Evolutionary conservation across 1,284 basidiomycete species (phyloP).

Genomic region (Schizophyllum commune): DNA sequence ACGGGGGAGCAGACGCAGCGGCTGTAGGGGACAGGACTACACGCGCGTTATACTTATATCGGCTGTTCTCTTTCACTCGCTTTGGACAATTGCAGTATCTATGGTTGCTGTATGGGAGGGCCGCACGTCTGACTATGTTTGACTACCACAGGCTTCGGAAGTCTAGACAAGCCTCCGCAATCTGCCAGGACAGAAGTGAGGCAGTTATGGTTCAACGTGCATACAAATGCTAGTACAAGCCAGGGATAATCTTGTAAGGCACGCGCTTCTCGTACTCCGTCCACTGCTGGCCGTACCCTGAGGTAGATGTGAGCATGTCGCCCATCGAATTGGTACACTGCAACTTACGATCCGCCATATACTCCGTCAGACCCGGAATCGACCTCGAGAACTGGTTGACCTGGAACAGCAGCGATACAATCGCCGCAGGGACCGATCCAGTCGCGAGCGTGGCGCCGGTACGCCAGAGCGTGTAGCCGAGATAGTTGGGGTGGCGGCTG

Average conservation of each 20-base stretch:
- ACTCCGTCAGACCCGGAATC: constrained; percentile 7
- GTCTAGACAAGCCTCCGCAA: no score
- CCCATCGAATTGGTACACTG: neutral
- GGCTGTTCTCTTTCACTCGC: constrained; percentile 38
- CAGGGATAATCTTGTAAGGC: constrained; percentile 14
- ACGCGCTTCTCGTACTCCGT: constrained; percentile 13
- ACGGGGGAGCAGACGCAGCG: constrained; percentile 33
- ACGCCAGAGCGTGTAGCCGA: constrained; percentile 16
- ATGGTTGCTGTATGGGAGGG: neutral
- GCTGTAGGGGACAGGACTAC: constrained; percentile 25
- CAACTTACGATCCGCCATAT: neutral
- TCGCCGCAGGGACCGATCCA: neutral
- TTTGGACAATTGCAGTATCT: constrained; percentile 43
- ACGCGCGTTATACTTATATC: constrained; percentile 3
- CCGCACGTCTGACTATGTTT: no score
- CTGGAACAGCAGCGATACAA: constrained; percentile 1
- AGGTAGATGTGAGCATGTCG: constrained; percentile 5
- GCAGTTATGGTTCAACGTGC: no score
- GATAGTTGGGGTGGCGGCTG: constrained; percentile 17
- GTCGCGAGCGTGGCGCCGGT: constrained; percentile 13
- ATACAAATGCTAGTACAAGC: constrained; percentile 12
- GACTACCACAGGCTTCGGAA: no score
- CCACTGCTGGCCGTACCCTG: constrained; percentile 13
- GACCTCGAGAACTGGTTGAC: constrained; percentile 6
- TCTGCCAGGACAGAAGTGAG: no score